Percentiles rank a stretch among this genome's conserved stretches.
These are phyloP conservation scores for Spizellomyces sp. DNA, from an alignment of 192 early-diverging fungal genomes.

Conservation along the genomic window DNA sequence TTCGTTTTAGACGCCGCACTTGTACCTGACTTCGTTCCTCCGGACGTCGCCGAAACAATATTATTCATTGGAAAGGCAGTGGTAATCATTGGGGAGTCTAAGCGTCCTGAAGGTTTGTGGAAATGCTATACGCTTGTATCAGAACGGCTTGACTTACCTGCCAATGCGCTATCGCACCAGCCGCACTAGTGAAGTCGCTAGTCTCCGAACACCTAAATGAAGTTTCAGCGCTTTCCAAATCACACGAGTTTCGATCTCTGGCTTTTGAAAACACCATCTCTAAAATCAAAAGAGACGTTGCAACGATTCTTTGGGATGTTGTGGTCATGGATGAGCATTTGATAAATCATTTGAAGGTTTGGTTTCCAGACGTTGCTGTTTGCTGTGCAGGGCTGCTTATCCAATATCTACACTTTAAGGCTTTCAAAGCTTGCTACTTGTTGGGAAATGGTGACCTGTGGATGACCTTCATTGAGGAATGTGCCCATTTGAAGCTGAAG, in stretches of 20 bases:
- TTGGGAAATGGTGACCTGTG: slow-evolving; percentile 66
- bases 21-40: slow-evolving; percentile 58
- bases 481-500: slow-evolving; percentile 39
- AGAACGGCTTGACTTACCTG: too few species aligned
- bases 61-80: slow-evolving; percentile 72
- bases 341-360: slow-evolving; percentile 51
- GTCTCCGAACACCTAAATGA: slow-evolving; percentile 9
- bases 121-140: too few species aligned
- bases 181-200: not conserved
- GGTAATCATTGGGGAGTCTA: slow-evolving; percentile 48
- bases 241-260: slow-evolving; percentile 36
- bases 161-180: too few species aligned
- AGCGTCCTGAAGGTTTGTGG: slow-evolving; percentile 19
- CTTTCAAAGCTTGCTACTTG: slow-evolving; percentile 63
- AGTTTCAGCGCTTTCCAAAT: slow-evolving; percentile 29
- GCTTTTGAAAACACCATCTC: slow-evolving; percentile 45
- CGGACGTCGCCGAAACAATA: slow-evolving; percentile 55
- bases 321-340: slow-evolving; percentile 67
- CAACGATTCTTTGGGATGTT: slow-evolving; percentile 63
- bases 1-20: slow-evolving; percentile 47
- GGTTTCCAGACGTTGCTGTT: not conserved
- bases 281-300: slow-evolving; percentile 56
- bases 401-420: slow-evolving; percentile 19
- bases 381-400: not conserved
- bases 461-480: slow-evolving; percentile 56